These are phyloP conservation scores for Aspergillus bertholletiae DNA, from an alignment of 495 filamentous ascomycete genomes.

Conservation along the genomic window DNA sequence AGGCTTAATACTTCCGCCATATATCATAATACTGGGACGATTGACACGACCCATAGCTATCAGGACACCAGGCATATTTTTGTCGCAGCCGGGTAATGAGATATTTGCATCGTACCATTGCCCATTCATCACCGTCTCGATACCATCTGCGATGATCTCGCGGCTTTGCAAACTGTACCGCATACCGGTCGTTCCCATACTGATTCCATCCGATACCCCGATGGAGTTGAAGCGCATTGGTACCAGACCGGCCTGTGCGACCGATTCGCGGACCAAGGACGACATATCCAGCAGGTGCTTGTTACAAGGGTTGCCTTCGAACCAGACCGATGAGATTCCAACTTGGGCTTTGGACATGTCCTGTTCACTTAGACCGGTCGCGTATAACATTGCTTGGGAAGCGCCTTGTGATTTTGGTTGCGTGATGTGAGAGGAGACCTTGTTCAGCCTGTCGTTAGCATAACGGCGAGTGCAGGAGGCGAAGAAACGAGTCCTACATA, in stretches of 20 bases:
- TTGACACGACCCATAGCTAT: conserved; percentile 98
- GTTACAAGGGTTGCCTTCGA: conserved; percentile 95
- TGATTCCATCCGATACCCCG: conserved; percentile 72
- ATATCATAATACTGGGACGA: conserved; percentile 92
- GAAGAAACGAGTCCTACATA: too few relatives aligned
- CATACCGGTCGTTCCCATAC: conserved; percentile 70
- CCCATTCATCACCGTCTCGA: conserved; percentile 97
- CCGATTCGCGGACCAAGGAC: conserved; percentile 80
- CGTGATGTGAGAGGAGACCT: conserved; percentile 77
- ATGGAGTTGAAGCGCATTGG: conserved; percentile 97
- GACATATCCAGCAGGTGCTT: conserved; percentile 98
- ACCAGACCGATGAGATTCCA: conserved; percentile 88
- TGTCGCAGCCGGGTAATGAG: conserved; percentile 95
- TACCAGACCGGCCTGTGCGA: conserved; percentile 73
- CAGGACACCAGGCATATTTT: conserved; percentile 98
- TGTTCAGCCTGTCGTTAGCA: conserved; percentile 65
- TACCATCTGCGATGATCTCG: conserved; percentile 94
- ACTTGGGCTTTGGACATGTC: conserved; percentile 96
- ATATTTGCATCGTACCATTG: conserved; percentile 99
- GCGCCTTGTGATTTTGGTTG: conserved; percentile 97
- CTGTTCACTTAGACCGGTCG: conserved; percentile 74
- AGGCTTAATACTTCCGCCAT: conserved; percentile 91
- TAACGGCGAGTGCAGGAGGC: too few relatives aligned
- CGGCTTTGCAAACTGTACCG: conserved; percentile 89
- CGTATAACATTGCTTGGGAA: conserved; percentile 98